Conservation (phyloP, 169 alveolate species). For the Prorocentrum cordatum region DNA sequence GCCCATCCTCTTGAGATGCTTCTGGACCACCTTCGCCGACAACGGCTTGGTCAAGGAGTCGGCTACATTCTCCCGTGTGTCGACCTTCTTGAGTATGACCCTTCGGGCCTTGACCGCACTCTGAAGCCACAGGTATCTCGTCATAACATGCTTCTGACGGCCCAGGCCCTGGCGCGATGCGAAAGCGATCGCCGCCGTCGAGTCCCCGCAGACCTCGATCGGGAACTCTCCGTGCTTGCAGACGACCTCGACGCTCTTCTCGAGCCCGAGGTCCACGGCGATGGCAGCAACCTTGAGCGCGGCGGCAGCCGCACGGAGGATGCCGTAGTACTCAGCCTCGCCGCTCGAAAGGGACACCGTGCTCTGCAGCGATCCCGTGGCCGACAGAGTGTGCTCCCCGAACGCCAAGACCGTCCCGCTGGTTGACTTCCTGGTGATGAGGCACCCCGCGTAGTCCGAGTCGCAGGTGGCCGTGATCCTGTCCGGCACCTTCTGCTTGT, state of each 20-base stretch:
- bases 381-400: neutral
- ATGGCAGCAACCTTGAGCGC: too few species aligned
- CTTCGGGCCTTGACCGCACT: neutral
- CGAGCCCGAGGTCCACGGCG: too few species aligned
- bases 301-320: neutral
- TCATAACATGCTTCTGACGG: neutral
- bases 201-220: neutral
- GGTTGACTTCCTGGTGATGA: neutral
- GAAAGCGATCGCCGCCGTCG: neutral
- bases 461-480: too few species aligned
- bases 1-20: neutral
- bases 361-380: neutral
- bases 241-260: too few species aligned
- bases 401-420: neutral
- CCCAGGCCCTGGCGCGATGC: neutral
- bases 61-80: neutral
- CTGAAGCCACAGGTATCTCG: neutral
- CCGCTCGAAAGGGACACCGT: neutral
- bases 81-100: neutral
- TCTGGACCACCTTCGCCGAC: neutral
- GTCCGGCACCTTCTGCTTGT: too few species aligned
- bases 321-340: neutral
- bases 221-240: too few species aligned
- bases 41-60: constrained; percentile 6
- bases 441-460: constrained; percentile 1